These are phyloP conservation scores for Grosmannia clavigera DNA, from an alignment of 2,329 filamentous ascomycete species.

Conservation along the genomic window DNA sequence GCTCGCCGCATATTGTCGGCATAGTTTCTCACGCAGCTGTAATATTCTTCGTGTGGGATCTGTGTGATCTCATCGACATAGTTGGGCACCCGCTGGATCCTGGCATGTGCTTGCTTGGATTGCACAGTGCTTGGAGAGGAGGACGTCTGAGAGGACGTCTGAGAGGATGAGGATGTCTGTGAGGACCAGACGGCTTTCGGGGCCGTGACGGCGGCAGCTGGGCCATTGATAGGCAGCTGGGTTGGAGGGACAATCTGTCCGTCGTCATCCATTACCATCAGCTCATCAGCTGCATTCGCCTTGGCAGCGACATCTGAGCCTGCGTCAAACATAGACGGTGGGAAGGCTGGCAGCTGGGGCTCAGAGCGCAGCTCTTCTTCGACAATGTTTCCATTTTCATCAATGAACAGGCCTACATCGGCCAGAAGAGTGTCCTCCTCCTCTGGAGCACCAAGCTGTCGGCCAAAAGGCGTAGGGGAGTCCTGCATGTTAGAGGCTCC, in stretches of 20 bases:
- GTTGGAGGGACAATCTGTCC: conserved; percentile 1
- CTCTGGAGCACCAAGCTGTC: conserved; percentile 24
- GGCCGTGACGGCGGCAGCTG: background rate
- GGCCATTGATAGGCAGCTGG: background rate
- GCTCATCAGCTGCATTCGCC: background rate
- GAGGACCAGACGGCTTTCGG: background rate
- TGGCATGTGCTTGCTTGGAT: conserved; percentile 1
- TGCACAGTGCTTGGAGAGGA: background rate
- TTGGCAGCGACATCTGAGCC: background rate
- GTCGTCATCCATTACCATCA: conserved; percentile 8
- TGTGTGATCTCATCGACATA: conserved; percentile 12
- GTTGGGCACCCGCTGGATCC: background rate
- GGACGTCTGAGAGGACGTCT: background rate
- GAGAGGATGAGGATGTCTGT: background rate
- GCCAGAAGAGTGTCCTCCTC: conserved; percentile 29
- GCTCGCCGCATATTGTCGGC: conserved; percentile 9
- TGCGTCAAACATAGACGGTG: background rate
- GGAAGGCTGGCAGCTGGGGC: conserved; percentile 11
- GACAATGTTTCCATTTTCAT: conserved; percentile 13
- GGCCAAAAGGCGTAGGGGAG: conserved; percentile 10
- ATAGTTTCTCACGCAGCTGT: conserved; percentile 9
- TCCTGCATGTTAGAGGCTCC: conserved; percentile 6
- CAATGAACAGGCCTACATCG: conserved; percentile 21
- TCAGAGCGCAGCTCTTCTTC: conserved; percentile 11
- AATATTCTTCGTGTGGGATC: conserved; percentile 11